These are phyloP conservation scores for Alternaria metachromatica DNA, from an alignment of 2,329 filamentous ascomycete genomes.

Conservation along the genomic window DNA sequence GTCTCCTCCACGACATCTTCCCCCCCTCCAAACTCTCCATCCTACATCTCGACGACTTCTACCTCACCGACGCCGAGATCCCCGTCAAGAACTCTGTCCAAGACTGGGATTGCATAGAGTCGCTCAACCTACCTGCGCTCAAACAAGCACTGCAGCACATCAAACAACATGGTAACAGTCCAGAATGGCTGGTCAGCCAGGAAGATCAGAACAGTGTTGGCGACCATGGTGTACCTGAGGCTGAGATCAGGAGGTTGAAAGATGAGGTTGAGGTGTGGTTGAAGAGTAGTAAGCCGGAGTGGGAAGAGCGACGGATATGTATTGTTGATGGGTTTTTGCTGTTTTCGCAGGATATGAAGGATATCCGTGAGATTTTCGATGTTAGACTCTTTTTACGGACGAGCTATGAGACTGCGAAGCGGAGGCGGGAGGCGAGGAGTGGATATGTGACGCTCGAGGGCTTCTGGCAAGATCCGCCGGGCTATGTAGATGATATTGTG, in stretches of 20 bases:
- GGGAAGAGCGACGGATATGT: slow-evolving; percentile 52
- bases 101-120: slow-evolving; percentile 91
- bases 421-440: slow-evolving; percentile 69
- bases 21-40: slow-evolving; percentile 69
- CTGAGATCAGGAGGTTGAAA: slow-evolving; percentile 49
- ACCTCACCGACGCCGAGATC: slow-evolving; percentile 76
- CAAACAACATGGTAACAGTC: slow-evolving; percentile 67
- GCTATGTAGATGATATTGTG: slow-evolving; percentile 91
- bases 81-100: slow-evolving; percentile 62
- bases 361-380: slow-evolving; percentile 68
- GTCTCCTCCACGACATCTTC: slow-evolving; percentile 83
- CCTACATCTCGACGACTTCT: slow-evolving; percentile 96
- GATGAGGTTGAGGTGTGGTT: slow-evolving; percentile 20
- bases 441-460: slow-evolving; percentile 82
- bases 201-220: slow-evolving; percentile 64
- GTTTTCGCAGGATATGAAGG: slow-evolving; percentile 65
- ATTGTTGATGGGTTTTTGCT: slow-evolving; percentile 90
- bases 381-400: slow-evolving; percentile 80
- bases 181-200: slow-evolving; percentile 58
- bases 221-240: slow-evolving; percentile 46
- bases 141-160: slow-evolving; percentile 73
- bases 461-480: slow-evolving; percentile 94
- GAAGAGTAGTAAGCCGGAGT: slow-evolving; percentile 14
- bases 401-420: slow-evolving; percentile 65
- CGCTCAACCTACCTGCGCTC: slow-evolving; percentile 76